Evolutionary conservation across 805 yeast genomes (phyloP), one percentile per base, ranked within the genome.

Genomic region (Lipomyces starkeyi): DNA sequence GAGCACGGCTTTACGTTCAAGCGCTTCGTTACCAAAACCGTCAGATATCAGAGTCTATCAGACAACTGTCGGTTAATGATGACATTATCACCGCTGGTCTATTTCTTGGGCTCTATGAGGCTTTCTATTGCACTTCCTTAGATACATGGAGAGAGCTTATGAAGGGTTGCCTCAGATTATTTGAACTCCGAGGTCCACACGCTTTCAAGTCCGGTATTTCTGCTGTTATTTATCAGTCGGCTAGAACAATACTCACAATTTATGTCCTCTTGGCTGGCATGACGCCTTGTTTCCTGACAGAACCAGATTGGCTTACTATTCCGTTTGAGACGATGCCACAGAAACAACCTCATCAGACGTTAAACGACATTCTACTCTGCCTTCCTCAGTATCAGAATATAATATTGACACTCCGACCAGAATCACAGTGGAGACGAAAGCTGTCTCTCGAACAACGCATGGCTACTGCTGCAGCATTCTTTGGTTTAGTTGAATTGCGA

Each of bases 231-330:
- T 61, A 54, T 54, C 49, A 54, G 13, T 20, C 64, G 8, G 20
- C 59, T 17, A 22, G 64, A 2, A 34, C 37, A 9, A 3, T 61
- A 34, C 27, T 61, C 14, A 37, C 62, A 9, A 49, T 58, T 1
- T 47, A 29, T 20, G 54, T 29, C 4, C 35, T 57, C n/a, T n/a
- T n/a, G n/a, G n/a, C n/a, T n/a, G n/a, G n/a, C n/a, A n/a, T 25
- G 35, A 37, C 13, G 62, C 17, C 7, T 22, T 43, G 54, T 5
- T 32, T 62, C 37, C 37, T 62, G 2, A 25, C 62, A 6, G 13
- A 20, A 2, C 62, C 62, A n/a, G 65, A 54, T 9, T 62, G 65
- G 65, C 43, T 29, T 17, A 43, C 22, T 8, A 62, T 62, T 14
- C 61, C 61, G 1, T 54, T 61, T 40, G 58, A 55, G 27, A 25